Conservation (phyloP, 2,329 filamentous ascomycete species). For the Nigrospora osmanthi region DNA sequence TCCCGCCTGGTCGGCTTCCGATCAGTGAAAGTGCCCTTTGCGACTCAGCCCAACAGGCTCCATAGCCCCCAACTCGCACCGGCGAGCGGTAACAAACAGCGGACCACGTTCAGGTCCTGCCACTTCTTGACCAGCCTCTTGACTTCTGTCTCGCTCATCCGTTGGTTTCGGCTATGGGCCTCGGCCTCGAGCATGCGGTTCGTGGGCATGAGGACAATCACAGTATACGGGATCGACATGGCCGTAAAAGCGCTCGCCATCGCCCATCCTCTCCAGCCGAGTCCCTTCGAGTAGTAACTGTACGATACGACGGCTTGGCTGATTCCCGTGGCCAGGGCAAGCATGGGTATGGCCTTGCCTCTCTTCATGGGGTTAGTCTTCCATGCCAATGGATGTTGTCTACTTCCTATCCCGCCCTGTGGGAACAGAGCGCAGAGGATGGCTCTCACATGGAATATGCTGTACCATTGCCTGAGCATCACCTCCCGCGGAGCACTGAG, state of each 20-base stretch:
- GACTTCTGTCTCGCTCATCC: neutral
- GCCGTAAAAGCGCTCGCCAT: conserved; percentile 9
- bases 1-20: no score
- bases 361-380: neutral
- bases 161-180: conserved; percentile 8
- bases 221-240: conserved; percentile 12
- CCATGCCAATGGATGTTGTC: no score
- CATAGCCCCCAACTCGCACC: conserved; percentile 21
- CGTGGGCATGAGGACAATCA: conserved; percentile 9
- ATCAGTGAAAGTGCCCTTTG: no score
- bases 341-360: conserved; percentile 9
- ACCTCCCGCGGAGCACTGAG: conserved; percentile 9
- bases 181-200: conserved; percentile 10
- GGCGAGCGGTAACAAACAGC: conserved; percentile 15
- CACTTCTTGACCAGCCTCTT: conserved; percentile 16
- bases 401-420: no score
- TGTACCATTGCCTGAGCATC: conserved; percentile 14
- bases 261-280: conserved; percentile 16
- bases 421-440: no score
- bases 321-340: conserved; percentile 8
- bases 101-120: conserved; percentile 15
- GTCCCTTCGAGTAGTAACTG: conserved; percentile 5
- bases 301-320: conserved; percentile 12
- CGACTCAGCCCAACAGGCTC: conserved; percentile 11
- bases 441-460: conserved; percentile 5